Conservation (phyloP, 495 filamentous ascomycete genomes). For the Hypoxylon intermedium region DNA sequence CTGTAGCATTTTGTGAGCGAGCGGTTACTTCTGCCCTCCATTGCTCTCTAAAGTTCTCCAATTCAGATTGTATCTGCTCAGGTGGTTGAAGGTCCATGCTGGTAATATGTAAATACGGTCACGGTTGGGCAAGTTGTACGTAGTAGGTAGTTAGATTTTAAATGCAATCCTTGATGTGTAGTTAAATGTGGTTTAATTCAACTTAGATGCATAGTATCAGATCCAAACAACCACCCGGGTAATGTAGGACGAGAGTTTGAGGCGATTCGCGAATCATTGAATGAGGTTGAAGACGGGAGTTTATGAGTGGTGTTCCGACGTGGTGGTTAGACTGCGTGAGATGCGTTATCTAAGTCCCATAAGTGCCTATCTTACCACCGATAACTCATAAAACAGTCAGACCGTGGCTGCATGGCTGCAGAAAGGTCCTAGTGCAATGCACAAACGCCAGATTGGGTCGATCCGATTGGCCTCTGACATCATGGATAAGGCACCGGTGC, state of each 20-base stretch:
- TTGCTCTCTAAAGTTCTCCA: slow-evolving; percentile 79
- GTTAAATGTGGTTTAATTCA: slow-evolving; percentile 11
- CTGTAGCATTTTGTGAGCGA: slow-evolving; percentile 50
- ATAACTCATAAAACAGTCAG: slow-evolving; percentile 11
- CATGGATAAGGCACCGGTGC: slow-evolving; percentile 16
- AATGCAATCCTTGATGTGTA: not conserved
- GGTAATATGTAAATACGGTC: slow-evolving; percentile 1
- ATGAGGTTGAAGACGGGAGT: slow-evolving; percentile 17
- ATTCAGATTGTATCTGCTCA: slow-evolving; percentile 65
- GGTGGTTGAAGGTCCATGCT: slow-evolving; percentile 36
- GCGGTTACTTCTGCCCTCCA: slow-evolving; percentile 79
- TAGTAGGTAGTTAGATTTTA: not conserved
- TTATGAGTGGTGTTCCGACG: slow-evolving; percentile 7
- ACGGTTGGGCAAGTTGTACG: slow-evolving; percentile 3
- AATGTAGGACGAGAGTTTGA: not conserved
- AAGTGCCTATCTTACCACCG: slow-evolving; percentile 40
- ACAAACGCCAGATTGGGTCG: not conserved
- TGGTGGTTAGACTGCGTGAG: not conserved
- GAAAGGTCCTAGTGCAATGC: not conserved
- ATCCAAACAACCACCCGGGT: not conserved
- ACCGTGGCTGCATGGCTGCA: slow-evolving; percentile 5
- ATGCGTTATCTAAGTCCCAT: slow-evolving; percentile 27
- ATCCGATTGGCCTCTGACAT: slow-evolving; percentile 42
- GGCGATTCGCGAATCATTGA: not conserved
- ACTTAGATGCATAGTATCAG: slow-evolving; percentile 4